Evolutionary conservation across 2,329 filamentous ascomycete genomes (phyloP), one percentile per base, ranked within the genome.

Genomic region (Verticillium tricorpus): DNA sequence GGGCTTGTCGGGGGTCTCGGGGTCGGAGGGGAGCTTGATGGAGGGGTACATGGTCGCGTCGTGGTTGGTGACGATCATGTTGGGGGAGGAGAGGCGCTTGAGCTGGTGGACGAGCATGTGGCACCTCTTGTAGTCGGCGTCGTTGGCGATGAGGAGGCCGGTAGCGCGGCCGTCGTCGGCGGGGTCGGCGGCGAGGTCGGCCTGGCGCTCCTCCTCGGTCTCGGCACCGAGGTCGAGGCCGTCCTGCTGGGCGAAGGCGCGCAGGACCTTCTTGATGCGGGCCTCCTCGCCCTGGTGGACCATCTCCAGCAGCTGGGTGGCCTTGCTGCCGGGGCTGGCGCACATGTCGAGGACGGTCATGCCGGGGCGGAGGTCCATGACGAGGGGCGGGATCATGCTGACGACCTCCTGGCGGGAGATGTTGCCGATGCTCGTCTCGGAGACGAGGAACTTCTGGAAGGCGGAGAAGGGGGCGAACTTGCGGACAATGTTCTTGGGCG

Each of bases 61-160:
- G 78, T 99, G 94, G 75, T 99, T 98, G 52, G 93, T 98, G 65
- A 99, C 94, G 65, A 99, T 90, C 68, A 99, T 82, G 74, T 99
- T 99, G 2, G 95, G 94, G 5, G 95, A 98, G 65, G 94, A 97
- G 58, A 99, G 83, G 64, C 95, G 90, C 83, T 99, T 99, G 70
- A 98, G 90, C 77, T 99, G 95, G 76, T 99, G 95, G 57, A 97
- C 92, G 73, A 99, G 80, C 91, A 99, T 95, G 77, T 98, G 95
- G 61, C 92, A 92, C 67, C 95, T 90, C 81, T 94, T 96, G 81
- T 97, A 97, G 75, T 99, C 95, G 69, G 91, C 88, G 72, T 99
- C 95, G 77, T 99, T 99, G 65, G 95, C 95, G 68, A 99, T 90
- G 61, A 99, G 83, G 54, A 99, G 82, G 39, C 95, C 95, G 5